phyloP scores from a whole-genome alignment of 768 basidiomycete genomes.

The Porphyrellus cyaneotinctus region DNA sequence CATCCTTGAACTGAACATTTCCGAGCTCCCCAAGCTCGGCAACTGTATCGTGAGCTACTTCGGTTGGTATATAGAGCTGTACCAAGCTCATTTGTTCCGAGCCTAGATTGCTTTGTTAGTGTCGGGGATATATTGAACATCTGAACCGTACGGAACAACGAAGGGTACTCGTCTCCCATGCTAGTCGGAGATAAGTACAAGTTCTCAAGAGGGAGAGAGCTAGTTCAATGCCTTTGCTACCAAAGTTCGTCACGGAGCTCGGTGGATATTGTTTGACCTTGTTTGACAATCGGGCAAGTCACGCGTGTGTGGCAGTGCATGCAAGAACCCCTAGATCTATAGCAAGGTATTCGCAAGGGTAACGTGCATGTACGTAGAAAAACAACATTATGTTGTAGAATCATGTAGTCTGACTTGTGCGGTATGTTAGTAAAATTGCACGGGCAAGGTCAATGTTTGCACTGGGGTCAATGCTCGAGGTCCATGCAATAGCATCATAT shows the following conservation, averaged over 20 bases:
- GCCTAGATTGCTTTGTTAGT: conserved; percentile 42
- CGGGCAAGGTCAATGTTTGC: not conserved
- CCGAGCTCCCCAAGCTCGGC: conserved; percentile 94
- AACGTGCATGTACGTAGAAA: not conserved
- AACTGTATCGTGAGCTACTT: conserved; percentile 96
- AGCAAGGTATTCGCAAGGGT: not conserved
- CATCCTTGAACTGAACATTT: conserved; percentile 96
- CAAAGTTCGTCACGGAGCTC: not conserved
- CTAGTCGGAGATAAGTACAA: not conserved
- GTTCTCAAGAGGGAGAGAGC: not conserved
- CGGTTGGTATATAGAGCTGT: conserved; percentile 94
- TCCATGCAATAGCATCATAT: not conserved
- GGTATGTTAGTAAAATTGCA: not conserved
- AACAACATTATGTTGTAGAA: not conserved
- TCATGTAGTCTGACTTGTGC: not conserved
- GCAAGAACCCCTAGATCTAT: too few species aligned
- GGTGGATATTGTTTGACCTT: conserved; percentile 14
- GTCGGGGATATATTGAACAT: not conserved
- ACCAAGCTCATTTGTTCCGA: conserved; percentile 98
- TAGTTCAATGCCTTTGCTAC: not conserved
- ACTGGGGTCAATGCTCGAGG: not conserved
- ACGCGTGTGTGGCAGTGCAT: not conserved
- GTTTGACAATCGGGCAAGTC: conserved; percentile 14
- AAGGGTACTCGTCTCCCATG: conserved; percentile 82
- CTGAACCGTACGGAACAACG: conserved; percentile 63